These are phyloP conservation scores for Orbilia blumenaviensis DNA, from an alignment of 2,329 filamentous ascomycete genomes.

Conservation along the genomic window DNA sequence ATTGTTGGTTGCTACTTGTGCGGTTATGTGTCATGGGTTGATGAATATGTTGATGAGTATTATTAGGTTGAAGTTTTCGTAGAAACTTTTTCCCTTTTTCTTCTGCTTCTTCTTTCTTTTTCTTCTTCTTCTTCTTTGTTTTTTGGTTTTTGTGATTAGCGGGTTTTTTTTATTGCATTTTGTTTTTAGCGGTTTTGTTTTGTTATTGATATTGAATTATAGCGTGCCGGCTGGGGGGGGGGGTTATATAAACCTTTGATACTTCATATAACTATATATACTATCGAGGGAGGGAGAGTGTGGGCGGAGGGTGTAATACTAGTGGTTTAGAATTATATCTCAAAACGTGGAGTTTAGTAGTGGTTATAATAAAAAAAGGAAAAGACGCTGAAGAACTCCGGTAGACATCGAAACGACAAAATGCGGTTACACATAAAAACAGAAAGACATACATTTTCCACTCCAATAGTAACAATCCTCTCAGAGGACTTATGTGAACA, in stretches of 20 bases:
- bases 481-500: not conserved
- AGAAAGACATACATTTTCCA: not conserved
- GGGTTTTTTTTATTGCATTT: too few relatives aligned
- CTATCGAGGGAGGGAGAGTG: too few relatives aligned
- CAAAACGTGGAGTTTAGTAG: too few relatives aligned
- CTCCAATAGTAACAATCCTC: not conserved
- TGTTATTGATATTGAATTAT: too few relatives aligned
- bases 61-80: conserved; percentile 69
- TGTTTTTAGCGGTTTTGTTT: not conserved
- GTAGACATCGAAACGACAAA: too few relatives aligned
- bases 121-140: not conserved
- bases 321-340: too few relatives aligned
- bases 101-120: not conserved
- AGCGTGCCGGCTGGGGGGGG: too few relatives aligned
- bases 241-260: too few relatives aligned
- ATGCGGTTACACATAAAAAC: too few relatives aligned
- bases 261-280: too few relatives aligned
- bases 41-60: conserved; percentile 79
- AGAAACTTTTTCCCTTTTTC: conserved; percentile 1
- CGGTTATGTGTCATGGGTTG: conserved; percentile 73
- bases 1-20: conserved; percentile 66
- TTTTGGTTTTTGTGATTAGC: not conserved
- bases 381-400: conserved; percentile 15
- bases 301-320: too few relatives aligned
- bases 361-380: not conserved